Evolutionary conservation across 345 rosid species (phyloP), one percentile per base, ranked within the genome.

Genomic region (Rhodamnia argentea): DNA sequence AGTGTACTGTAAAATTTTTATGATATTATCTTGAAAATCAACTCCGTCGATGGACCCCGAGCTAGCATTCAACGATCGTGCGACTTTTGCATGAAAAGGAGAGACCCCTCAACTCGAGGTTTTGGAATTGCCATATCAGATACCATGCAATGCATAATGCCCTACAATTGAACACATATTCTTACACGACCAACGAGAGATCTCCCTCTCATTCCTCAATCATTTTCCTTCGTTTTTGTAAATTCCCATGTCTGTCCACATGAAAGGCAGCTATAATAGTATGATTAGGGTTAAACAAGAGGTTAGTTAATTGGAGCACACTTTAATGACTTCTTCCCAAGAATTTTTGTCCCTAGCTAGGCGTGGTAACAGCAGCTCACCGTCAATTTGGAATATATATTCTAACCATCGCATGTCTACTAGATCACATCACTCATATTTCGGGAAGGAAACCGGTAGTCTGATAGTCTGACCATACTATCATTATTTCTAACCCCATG

Each of bases 161-260:
- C 26, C 64, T 14, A 20, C 10, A 50, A 26, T 44, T 18, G 55
- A 12, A 51, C 52, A 88, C 82, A 84, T 85, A 88, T 86, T 85
- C 54, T 60, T 62, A 74, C 92, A 87, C 92, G 84, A 52, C 52
- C 85, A 88, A 87, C 90, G 84, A 91, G 92, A 88, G 92, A 93
- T 90, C 88, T 89, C 83, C 91, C 91, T 89, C 89, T 89, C 88
- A 90, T 90, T 88, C 90, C 87, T 88, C 89, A 90, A 91, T 89
- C 93, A 90, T 92, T 89, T 87, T 90, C 83, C 12, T 54, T 86
- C 76, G 51, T 24, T 84, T 84, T 57, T 89, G 78, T 37, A 37
- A 24, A 37, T 70, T 37, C 47, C 78, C 10, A 70, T 9, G 78
- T 37, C 78, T 81, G 52, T 52, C 37, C 26, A 4, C 64, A 54